Conservation (phyloP, 2,329 filamentous ascomycete genomes). For the Penicillium capsulatum region DNA sequence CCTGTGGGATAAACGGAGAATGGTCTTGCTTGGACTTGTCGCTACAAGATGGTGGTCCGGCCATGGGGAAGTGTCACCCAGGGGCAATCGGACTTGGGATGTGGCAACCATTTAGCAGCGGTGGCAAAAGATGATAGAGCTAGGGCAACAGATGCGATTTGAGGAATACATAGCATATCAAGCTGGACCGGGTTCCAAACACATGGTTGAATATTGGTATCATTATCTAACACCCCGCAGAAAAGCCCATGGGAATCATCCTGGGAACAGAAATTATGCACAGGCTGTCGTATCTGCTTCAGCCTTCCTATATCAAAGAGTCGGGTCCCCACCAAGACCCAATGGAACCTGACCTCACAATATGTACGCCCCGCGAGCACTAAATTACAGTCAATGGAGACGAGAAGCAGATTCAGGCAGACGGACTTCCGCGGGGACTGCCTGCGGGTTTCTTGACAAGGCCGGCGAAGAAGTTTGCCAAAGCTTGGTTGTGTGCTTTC, state of each 20-base stretch:
- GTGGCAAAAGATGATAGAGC: background rate
- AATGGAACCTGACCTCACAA: conserved; percentile 9
- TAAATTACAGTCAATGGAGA: conserved; percentile 24
- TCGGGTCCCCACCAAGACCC: conserved; percentile 5
- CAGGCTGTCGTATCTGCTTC: conserved; percentile 6
- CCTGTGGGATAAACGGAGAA: no score
- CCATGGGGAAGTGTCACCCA: no score
- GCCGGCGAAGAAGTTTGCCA: conserved; percentile 58
- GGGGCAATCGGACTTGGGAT: no score
- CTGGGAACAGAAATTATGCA: conserved; percentile 14
- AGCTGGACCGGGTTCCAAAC: conserved; percentile 1
- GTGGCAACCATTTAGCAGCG: no score
- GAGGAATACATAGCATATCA: no score
- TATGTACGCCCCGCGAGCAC: conserved; percentile 23
- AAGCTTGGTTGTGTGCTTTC: conserved; percentile 56
- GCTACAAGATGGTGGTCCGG: no score
- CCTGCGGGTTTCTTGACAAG: conserved; percentile 51
- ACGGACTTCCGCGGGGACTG: conserved; percentile 38
- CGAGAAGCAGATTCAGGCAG: conserved; percentile 19
- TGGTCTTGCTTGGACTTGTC: no score
- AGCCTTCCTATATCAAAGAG: conserved; percentile 11
- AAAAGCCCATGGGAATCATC: conserved; percentile 21
- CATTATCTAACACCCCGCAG: conserved; percentile 25
- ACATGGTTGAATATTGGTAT: conserved; percentile 27
- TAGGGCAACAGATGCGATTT: no score